Conservation (phyloP, 2,329 filamentous ascomycete genomes). For the Microthyrium microscopicum region DNA sequence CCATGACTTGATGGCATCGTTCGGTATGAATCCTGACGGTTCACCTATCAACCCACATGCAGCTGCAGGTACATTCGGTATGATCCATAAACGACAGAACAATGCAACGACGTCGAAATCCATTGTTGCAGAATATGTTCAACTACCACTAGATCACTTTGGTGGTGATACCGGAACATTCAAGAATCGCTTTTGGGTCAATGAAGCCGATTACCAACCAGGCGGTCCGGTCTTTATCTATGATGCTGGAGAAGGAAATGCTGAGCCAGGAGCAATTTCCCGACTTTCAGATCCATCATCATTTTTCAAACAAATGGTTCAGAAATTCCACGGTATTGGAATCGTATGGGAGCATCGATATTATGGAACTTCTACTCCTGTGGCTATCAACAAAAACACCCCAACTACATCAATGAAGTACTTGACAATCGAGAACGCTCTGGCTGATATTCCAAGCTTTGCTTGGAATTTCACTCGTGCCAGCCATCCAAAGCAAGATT, state of each 20-base stretch:
- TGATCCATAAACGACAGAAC: background rate
- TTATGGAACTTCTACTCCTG: conserved; percentile 23
- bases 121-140: conserved; percentile 18
- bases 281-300: conserved; percentile 16
- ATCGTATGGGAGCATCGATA: conserved; percentile 26
- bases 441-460: conserved; percentile 25
- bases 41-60: too few relatives aligned
- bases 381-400: conserved; percentile 17
- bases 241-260: conserved; percentile 20
- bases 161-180: conserved; percentile 17
- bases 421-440: conserved; percentile 23
- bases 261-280: conserved; percentile 12
- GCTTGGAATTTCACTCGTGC: conserved; percentile 22
- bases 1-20: conserved; percentile 6
- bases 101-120: conserved; percentile 3
- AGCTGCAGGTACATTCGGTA: conserved; percentile 7
- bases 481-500: conserved; percentile 17
- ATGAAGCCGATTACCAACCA: conserved; percentile 16
- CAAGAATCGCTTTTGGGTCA: conserved; percentile 22
- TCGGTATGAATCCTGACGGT: too few relatives aligned
- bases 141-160: conserved; percentile 22
- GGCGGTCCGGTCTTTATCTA: conserved; percentile 23
- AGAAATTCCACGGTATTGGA: conserved; percentile 20
- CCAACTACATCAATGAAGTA: conserved; percentile 19
- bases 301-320: conserved; percentile 20